Evolutionary conservation across 805 yeast species (phyloP), one percentile per base, ranked within the genome.

Genomic region (Ascoidea asiatica): DNA sequence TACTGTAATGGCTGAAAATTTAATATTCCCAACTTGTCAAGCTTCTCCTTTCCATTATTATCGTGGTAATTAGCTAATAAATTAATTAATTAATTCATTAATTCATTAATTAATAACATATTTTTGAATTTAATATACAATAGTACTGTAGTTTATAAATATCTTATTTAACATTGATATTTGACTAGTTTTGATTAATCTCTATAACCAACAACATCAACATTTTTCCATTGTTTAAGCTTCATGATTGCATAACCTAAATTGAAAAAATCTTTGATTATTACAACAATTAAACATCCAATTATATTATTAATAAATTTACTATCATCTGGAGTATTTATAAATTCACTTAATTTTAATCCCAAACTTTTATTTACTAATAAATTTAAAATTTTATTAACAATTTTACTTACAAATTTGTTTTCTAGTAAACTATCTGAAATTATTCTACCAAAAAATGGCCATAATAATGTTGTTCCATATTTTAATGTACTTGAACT

Each of bases 1-100:
- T 58, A 76, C 84, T 1, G 90, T 82, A 17, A 64, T 82, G 56
- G 89, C 90, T 21, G 95, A 88, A 58, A 69, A 86, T 17, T 69
- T 89, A 58, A 79, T 90, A 11, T 85, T 88, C 66, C 85, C 95
- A 17, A 73, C 79, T 40, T 80, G 83, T 66, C 97, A 89, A 67
- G 95, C 19, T 2, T 46, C 49, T 38, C 49, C 49, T 18, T 46
- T 46, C 44, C 49, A 46, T 23, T 23, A 44, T 21, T 46, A 46
- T 43, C 46, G 49, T 41, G 41, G 40, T 17, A 21, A 41, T n/a
- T n/a, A n/a, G n/a, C n/a, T n/a, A n/a, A n/a, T 23, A 7, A 11
- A 23, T 23, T 23, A 6, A 6, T 23, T 23, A 11, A 29, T 29
- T 29, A 29, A 2, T 29, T 29, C 4, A 29, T 29, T 29, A 29